Evolutionary conservation across 2,329 filamentous ascomycete genomes (phyloP).

Genomic region (Aspergillus intermedius): DNA sequence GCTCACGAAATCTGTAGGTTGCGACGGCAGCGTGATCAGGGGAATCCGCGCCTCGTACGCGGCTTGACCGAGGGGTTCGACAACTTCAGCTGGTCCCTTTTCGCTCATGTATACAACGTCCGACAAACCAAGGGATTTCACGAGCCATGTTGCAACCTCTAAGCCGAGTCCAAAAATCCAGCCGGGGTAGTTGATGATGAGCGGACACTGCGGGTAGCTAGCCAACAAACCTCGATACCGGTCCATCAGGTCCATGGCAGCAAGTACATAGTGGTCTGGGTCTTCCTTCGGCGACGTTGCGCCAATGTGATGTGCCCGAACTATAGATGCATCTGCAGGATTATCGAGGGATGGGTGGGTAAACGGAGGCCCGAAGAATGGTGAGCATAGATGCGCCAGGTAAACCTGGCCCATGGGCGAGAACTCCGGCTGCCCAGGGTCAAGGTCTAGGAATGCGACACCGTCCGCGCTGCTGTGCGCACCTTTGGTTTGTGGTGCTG

Average conservation of each 20-base stretch:
- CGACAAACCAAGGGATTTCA: conserved; percentile 42
- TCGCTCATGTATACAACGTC: conserved; percentile 51
- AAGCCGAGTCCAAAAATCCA: conserved; percentile 51
- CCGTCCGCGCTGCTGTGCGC: conserved; percentile 29
- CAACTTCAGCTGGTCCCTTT: conserved; percentile 40
- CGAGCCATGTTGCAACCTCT: conserved; percentile 42
- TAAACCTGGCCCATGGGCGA: conserved; percentile 54
- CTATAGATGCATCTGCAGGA: conserved; percentile 29
- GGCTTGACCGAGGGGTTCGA: conserved; percentile 35
- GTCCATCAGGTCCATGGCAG: conserved; percentile 47
- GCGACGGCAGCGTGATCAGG: conserved; percentile 43
- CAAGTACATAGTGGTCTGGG: conserved; percentile 49
- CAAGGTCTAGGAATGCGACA: conserved; percentile 53
- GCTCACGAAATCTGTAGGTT: conserved; percentile 37
- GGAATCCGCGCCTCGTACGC: conserved; percentile 30
- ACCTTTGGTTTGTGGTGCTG: conserved; percentile 27
- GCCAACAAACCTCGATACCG: conserved; percentile 40
- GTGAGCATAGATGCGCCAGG: conserved; percentile 45
- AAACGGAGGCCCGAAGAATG: conserved; percentile 52
- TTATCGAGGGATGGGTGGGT: conserved; percentile 42
- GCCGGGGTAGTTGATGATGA: conserved; percentile 53
- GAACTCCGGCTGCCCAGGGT: conserved; percentile 55
- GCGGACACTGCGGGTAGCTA: conserved; percentile 38
- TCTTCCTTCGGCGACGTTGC: conserved; percentile 50
- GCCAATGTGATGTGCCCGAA: conserved; percentile 51